Evolutionary conservation across 1,284 basidiomycete genomes (phyloP).

Genomic region (Rhodofomes roseus): DNA sequence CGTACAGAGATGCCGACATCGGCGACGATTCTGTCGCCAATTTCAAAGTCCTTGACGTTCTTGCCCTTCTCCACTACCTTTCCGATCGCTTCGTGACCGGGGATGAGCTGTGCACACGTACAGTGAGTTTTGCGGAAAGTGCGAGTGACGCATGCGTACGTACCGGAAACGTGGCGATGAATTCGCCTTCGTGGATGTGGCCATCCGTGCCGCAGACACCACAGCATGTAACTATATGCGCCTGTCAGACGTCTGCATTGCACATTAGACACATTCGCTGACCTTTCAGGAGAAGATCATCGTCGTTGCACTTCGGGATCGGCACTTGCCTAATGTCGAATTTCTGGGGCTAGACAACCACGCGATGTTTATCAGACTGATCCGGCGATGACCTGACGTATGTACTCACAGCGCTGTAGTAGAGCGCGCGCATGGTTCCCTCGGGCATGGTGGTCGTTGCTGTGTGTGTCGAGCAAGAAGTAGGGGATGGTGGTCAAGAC

Average conservation of each 20-base stretch:
- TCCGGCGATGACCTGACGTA: slow-evolving; percentile 16
- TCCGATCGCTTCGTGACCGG: slow-evolving; percentile 59
- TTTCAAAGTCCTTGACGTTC: slow-evolving; percentile 47
- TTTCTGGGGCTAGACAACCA: slow-evolving; percentile 26
- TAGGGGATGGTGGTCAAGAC: slow-evolving; percentile 8
- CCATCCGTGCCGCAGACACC: slow-evolving; percentile 41
- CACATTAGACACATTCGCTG: neutral
- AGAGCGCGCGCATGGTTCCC: slow-evolving; percentile 41
- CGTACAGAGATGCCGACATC: slow-evolving; percentile 46
- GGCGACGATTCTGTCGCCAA: slow-evolving; percentile 57
- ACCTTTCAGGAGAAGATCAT: slow-evolving; percentile 57
- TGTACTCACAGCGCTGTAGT: slow-evolving; percentile 29
- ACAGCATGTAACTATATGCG: slow-evolving; percentile 24
- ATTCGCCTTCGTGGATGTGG: slow-evolving; percentile 57
- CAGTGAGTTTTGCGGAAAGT: slow-evolving; percentile 9
- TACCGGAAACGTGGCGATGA: slow-evolving; percentile 53
- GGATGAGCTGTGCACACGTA: slow-evolving; percentile 38
- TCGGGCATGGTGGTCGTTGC: slow-evolving; percentile 31
- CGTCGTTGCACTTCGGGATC: slow-evolving; percentile 44
- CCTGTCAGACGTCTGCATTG: neutral
- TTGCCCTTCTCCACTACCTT: slow-evolving; percentile 48
- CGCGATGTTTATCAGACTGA: slow-evolving; percentile 1
- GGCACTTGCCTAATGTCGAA: slow-evolving; percentile 34
- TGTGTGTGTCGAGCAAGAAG: neutral
- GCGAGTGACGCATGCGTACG: slow-evolving; percentile 16